These are phyloP conservation scores for Chenopodium album DNA, from an alignment of 148 eudicot genomes.

Conservation along the genomic window DNA sequence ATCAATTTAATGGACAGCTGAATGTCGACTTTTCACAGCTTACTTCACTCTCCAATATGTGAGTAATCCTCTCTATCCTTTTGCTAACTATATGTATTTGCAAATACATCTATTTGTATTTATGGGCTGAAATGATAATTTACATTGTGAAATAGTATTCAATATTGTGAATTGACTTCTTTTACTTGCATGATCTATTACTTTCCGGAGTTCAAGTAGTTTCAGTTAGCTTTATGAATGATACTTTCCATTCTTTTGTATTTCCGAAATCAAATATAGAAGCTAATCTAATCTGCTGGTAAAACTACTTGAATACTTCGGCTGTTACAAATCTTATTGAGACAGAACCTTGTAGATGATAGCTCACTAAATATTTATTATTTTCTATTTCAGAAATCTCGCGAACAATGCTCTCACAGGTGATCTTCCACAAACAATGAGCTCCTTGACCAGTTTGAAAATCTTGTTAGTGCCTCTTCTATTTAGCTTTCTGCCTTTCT, in stretches of 20 bases:
- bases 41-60: constrained; percentile 66
- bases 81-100: neutral
- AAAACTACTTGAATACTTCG: constrained; percentile 10
- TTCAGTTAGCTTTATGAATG: neutral
- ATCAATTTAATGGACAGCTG: constrained; percentile 67
- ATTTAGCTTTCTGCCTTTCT: neutral
- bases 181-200: neutral
- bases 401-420: constrained; percentile 69
- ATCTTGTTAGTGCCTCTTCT: constrained; percentile 54
- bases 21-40: constrained; percentile 54
- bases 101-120: constrained; percentile 9
- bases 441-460: constrained; percentile 58
- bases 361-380: neutral
- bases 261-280: neutral
- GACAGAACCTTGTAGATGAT: neutral
- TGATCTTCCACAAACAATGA: constrained; percentile 64
- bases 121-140: neutral
- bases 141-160: neutral
- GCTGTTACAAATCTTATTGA: neutral
- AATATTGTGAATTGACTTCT: neutral
- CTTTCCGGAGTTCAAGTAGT: neutral
- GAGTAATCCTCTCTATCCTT: constrained; percentile 32
- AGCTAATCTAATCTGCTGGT: neutral
- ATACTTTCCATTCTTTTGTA: neutral
- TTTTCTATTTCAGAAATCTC: constrained; percentile 60